A percentile compares a stretch with the other conserved stretches of the same genome.
Evolutionary conservation across 2,329 filamentous ascomycete genomes (phyloP).

Genomic region (Colletotrichum endophyticum): DNA sequence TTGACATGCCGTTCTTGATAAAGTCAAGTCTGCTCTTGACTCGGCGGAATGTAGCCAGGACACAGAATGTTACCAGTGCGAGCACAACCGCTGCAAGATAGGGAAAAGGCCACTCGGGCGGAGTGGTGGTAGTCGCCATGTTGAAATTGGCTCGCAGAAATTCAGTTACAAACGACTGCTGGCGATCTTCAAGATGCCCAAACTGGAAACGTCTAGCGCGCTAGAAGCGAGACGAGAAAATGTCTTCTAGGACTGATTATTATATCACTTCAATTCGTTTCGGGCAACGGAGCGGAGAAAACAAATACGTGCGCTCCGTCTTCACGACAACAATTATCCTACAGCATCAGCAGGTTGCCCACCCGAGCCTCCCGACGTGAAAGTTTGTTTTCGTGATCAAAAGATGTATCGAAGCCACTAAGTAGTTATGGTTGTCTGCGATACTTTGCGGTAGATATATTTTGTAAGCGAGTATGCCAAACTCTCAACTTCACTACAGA

Average conservation of each 20-base stretch:
- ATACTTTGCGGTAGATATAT: background rate
- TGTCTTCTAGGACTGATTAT: accelerated
- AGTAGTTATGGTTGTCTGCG: background rate
- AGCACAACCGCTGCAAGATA: background rate
- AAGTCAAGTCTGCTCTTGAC: background rate
- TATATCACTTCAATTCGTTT: accelerated
- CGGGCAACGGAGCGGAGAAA: background rate
- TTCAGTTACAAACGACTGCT: background rate
- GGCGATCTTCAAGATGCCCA: background rate
- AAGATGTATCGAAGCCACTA: background rate
- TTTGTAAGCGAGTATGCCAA: background rate
- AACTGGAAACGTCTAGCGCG: accelerated
- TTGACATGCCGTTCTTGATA: background rate
- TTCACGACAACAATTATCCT: background rate
- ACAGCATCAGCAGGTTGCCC: background rate
- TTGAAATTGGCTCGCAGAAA: background rate
- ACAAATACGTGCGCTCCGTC: accelerated
- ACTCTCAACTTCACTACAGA: background rate
- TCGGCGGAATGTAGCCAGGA: background rate
- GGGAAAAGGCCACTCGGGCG: accelerated
- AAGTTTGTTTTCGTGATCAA: background rate
- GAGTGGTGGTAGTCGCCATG: background rate
- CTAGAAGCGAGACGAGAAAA: accelerated
- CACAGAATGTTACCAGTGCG: accelerated
- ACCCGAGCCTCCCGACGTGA: background rate